phyloP scores from a whole-genome alignment of 2,329 filamentous ascomycete genomes.

The Thelonectria olida region DNA sequence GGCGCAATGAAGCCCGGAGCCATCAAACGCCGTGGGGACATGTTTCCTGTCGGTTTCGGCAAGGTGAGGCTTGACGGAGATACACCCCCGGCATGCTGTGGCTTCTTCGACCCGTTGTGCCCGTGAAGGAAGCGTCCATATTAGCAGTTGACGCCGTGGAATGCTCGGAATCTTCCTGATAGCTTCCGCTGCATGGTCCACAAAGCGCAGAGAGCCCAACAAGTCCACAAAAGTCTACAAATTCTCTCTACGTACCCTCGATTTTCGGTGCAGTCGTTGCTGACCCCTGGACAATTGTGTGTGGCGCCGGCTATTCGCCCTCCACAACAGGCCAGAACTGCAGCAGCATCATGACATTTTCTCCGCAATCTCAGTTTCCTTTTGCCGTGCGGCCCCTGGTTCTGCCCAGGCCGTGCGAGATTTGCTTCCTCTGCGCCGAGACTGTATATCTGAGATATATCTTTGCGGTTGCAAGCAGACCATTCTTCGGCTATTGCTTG shows the following conservation, averaged over 20 bases:
- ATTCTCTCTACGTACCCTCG: background rate
- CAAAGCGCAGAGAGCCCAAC: too few species aligned
- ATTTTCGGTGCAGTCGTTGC: background rate
- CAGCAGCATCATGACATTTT: constrained; percentile 31
- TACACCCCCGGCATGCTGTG: constrained; percentile 13
- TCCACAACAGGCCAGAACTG: constrained; percentile 32
- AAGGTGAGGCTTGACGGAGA: constrained; percentile 18
- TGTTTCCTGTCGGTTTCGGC: background rate
- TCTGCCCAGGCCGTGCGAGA: constrained; percentile 32
- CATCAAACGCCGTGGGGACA: background rate
- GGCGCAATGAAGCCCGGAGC: background rate
- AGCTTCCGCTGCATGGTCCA: constrained; percentile 1
- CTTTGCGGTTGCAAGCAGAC: background rate
- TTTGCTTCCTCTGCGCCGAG: constrained; percentile 29
- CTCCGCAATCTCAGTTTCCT: constrained; percentile 37
- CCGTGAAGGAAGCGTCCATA: too few species aligned
- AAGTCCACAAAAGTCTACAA: background rate
- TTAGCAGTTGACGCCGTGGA: constrained; percentile 13
- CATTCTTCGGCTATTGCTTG: constrained; percentile 4
- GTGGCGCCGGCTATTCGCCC: constrained; percentile 40
- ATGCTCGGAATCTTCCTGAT: constrained; percentile 7
- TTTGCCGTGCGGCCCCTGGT: constrained; percentile 27
- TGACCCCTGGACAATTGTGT: constrained; percentile 5
- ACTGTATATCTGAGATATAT: background rate
- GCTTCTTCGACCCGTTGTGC: constrained; percentile 1